Evolutionary conservation across 495 filamentous ascomycete species (phyloP), one percentile per base, ranked within the genome.

Genomic region (Aspergillus egyptiacus): DNA sequence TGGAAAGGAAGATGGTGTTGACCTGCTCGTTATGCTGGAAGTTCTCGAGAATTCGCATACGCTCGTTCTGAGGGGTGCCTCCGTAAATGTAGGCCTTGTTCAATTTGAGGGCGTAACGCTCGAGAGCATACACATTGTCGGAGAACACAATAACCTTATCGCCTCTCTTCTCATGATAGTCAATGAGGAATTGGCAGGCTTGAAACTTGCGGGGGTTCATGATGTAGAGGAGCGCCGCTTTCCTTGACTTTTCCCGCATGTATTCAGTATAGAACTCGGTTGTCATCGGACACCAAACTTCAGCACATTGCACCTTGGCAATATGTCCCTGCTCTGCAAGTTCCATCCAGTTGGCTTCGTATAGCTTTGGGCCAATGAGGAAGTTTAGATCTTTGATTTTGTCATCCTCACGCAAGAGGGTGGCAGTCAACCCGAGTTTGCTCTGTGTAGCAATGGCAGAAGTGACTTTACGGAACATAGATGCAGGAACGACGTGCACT

Each of bases 331-430:
- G 87, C 50, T 96, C 87, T 0, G 91, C 90, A 33, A 98, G 79
- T 65, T 98, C 91, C 87, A 97, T 96, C 93, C 93, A 98, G 64
- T 98, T 98, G 20, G 93, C 93, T 63, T 98, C 93, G 66, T 95
- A 98, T 1, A 98, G 76, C 60, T 98, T 98, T 4, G 93, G 93
- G 0, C 93, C 93, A 64, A 98, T 97, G 58, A 98, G 73, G 64
- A 96, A 97, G 65, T 98, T 98, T 40, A 98, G 72, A 75, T 97
- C 91, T 17, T 85, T 86, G 57, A 98, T 97, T 69, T 96, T 96
- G 76, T 98, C 91, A 62, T 98, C 93, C 63, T 98, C 93, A 71
- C 94, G 78, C 8, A 99, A 82, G 13, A 99, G 67, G 0, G 94
- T 99, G 8, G 93, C 93, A 0, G 93, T 99, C 20, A 99, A 73